phyloP scores from a whole-genome alignment of 2,329 filamentous ascomycete species.

The Colletotrichum sp. region DNA sequence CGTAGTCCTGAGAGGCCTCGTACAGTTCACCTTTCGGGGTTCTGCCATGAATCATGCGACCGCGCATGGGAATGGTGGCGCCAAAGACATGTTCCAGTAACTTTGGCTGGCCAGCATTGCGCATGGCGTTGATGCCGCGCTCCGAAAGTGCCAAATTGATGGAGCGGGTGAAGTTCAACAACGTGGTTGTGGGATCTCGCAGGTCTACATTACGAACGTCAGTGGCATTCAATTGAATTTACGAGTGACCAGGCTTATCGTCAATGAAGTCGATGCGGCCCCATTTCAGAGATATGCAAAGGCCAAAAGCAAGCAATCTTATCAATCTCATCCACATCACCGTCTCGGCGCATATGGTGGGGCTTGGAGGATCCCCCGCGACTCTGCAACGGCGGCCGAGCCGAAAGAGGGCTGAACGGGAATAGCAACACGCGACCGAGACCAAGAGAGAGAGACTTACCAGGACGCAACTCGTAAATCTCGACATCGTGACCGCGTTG shows the following conservation, averaged over 20 bases:
- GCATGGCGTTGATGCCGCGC: constrained; percentile 88
- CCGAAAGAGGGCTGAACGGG: neutral
- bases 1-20: constrained; percentile 86
- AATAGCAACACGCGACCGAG: neutral
- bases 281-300: neutral
- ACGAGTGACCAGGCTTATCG: neutral
- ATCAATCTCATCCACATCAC: constrained; percentile 1
- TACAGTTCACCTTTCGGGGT: constrained; percentile 69
- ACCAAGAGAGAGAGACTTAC: constrained; percentile 52
- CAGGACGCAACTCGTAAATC: constrained; percentile 90
- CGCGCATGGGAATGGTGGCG: constrained; percentile 89
- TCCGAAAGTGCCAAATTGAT: constrained; percentile 97
- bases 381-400: neutral
- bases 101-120: constrained; percentile 67
- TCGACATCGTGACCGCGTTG: constrained; percentile 88
- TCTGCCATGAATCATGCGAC: constrained; percentile 91
- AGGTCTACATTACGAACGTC: constrained; percentile 66
- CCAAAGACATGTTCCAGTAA: constrained; percentile 77
- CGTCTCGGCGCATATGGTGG: neutral
- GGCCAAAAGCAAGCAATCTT: neutral
- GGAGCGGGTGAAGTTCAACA: constrained; percentile 96
- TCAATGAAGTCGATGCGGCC: neutral
- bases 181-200: constrained; percentile 79
- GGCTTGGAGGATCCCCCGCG: neutral
- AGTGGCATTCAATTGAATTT: neutral